phyloP scores from a whole-genome alignment of 2,329 filamentous ascomycete species.

The Lecanicillium sp. region DNA sequence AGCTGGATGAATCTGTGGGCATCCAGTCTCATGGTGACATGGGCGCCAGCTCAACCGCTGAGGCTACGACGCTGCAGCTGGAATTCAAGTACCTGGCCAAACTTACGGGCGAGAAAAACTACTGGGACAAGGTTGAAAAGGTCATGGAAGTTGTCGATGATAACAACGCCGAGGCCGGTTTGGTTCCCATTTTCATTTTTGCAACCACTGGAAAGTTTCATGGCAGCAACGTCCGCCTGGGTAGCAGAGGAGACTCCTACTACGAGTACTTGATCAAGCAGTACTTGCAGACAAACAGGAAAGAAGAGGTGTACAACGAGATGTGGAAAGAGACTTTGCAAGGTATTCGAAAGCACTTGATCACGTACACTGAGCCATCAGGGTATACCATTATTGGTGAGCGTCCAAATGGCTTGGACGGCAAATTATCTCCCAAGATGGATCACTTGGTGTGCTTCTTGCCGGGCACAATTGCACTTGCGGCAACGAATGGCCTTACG shows the following conservation, averaged over 20 bases:
- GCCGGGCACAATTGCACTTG: conserved; percentile 89
- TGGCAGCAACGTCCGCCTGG: conserved; percentile 79
- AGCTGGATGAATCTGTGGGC: conserved; percentile 68
- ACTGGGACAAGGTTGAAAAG: conserved; percentile 86
- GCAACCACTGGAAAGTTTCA: conserved; percentile 71
- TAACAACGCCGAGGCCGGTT: conserved; percentile 68
- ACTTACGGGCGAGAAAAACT: conserved; percentile 82
- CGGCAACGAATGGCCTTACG: conserved; percentile 68
- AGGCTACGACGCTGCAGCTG: conserved; percentile 84
- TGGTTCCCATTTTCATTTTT: conserved; percentile 87
- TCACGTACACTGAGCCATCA: conserved; percentile 76
- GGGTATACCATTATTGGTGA: conserved; percentile 88
- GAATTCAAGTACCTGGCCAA: conserved; percentile 97
- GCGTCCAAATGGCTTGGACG: conserved; percentile 63
- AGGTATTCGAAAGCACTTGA: conserved; percentile 83
- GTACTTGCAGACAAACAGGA: conserved; percentile 83
- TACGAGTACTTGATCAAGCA: conserved; percentile 99
- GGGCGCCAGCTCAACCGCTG: conserved; percentile 87
- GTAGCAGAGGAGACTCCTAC: conserved; percentile 92
- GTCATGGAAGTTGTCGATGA: conserved; percentile 87
- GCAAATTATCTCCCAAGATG: conserved; percentile 76
- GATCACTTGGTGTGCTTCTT: conserved; percentile 97
- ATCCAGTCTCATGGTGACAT: conserved; percentile 75
- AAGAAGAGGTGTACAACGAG: conserved; percentile 78
- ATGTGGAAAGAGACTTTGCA: conserved; percentile 86